A percentile compares a stretch with the other conserved stretches of the same genome.
These are phyloP conservation scores for Sedum album DNA, from an alignment of 164 flowering plant species.

Conservation along the genomic window DNA sequence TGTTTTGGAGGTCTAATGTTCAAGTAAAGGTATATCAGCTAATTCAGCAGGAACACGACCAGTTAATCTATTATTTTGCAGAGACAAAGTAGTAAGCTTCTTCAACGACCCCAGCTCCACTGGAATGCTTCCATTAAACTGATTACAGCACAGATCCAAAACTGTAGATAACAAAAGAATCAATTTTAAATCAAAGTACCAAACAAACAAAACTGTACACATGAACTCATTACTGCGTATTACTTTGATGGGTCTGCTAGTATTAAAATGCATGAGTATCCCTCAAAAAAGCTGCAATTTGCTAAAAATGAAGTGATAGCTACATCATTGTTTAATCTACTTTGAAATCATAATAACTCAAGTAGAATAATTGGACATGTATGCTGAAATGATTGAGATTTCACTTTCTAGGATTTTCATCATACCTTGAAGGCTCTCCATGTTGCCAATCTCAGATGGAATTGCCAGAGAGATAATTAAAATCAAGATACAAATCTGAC, in stretches of 20 bases:
- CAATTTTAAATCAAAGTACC: no score
- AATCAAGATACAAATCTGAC: constrained; percentile 56
- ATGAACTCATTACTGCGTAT: no score
- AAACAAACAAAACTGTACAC: no score
- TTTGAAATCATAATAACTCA: not conserved
- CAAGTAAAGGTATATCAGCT: constrained; percentile 25
- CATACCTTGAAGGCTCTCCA: constrained; percentile 58
- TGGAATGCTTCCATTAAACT: constrained; percentile 48
- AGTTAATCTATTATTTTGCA: constrained; percentile 38
- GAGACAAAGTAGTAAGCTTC: constrained; percentile 31
- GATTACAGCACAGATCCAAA: constrained; percentile 43
- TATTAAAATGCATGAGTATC: no score
- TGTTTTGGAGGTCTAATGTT: constrained; percentile 44
- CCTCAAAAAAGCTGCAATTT: not conserved
- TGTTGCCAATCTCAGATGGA: constrained; percentile 42
- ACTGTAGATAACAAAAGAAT: constrained; percentile 26
- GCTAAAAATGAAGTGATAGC: not conserved
- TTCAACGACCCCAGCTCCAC: constrained; percentile 34
- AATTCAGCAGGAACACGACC: constrained; percentile 36
- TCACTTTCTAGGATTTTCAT: not conserved
- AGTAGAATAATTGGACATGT: no score
- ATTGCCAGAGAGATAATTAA: constrained; percentile 42
- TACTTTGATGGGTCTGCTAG: no score
- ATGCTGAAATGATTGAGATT: not conserved
- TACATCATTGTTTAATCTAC: not conserved